Conservation (phyloP, 768 basidiomycete genomes). For the Hericium coralloides region DNA sequence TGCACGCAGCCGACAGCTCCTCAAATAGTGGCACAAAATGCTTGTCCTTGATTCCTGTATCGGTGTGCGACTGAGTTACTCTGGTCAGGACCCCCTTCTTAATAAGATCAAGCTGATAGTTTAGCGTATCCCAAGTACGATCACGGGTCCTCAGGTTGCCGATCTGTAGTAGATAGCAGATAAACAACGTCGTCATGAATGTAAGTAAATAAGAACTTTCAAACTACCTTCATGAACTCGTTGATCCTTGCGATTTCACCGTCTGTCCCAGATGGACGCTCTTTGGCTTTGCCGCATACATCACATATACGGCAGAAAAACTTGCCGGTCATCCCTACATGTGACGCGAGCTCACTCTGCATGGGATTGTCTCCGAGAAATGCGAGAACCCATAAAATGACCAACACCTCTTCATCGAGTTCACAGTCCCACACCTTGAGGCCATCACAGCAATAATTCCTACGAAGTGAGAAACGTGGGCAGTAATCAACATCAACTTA, state of each 20-base stretch:
- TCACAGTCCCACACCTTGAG: slow-evolving; percentile 31
- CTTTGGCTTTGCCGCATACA: slow-evolving; percentile 4
- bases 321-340: slow-evolving; percentile 30
- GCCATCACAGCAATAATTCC: slow-evolving; percentile 20
- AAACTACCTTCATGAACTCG: background rate
- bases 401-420: slow-evolving; percentile 2
- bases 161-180: no score
- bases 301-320: slow-evolving; percentile 33
- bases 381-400: slow-evolving; percentile 9
- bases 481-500: no score
- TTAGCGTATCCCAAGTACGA: background rate
- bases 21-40: background rate
- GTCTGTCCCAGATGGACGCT: background rate
- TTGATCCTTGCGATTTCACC: background rate
- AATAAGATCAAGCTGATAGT: background rate
- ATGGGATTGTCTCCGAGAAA: slow-evolving; percentile 37
- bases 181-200: no score
- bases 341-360: slow-evolving; percentile 35
- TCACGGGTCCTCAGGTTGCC: background rate
- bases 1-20: background rate
- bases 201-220: background rate
- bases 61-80: background rate
- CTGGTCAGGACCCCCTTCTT: background rate
- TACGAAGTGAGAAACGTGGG: slow-evolving; percentile 1
- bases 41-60: background rate